These are phyloP conservation scores for Vicia faba DNA, from an alignment of 306 rosid species.

Conservation along the genomic window DNA sequence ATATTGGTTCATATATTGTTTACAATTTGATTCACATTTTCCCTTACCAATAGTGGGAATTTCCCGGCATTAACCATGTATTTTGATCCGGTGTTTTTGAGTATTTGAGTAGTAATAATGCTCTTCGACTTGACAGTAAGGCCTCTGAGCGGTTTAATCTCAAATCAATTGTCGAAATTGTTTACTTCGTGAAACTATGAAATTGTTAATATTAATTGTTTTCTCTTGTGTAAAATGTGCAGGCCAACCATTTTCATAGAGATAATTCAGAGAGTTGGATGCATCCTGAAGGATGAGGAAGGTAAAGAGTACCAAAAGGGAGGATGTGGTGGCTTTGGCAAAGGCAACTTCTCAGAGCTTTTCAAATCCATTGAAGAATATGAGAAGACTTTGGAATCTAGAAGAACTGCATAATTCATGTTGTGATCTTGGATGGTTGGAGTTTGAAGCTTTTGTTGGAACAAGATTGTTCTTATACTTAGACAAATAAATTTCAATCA, in stretches of 20 bases:
- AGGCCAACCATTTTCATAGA: conserved; percentile 93
- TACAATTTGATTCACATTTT: too few relatives aligned
- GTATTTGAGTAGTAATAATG: not conserved
- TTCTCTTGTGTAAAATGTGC: conserved; percentile 30
- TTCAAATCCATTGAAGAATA: conserved; percentile 96
- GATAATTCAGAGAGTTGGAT: conserved; percentile 93
- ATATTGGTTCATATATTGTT: not conserved
- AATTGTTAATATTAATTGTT: not conserved
- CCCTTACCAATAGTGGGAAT: too few relatives aligned
- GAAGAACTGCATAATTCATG: conserved; percentile 32
- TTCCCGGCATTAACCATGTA: too few relatives aligned
- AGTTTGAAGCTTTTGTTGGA: too few relatives aligned
- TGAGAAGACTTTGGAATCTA: conserved; percentile 79
- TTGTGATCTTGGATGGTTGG: not conserved
- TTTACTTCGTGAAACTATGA: not conserved
- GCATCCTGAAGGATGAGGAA: conserved; percentile 77
- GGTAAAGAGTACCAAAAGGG: conserved; percentile 82
- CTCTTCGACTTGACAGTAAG: not conserved
- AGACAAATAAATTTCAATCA: too few relatives aligned
- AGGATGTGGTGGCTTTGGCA: conserved; percentile 97
- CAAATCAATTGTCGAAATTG: not conserved
- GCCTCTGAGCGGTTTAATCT: not conserved
- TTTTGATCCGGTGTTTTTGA: not conserved
- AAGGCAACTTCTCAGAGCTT: conserved; percentile 95
- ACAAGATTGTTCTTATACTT: too few relatives aligned